Evolutionary conservation across 2,329 filamentous ascomycete species (phyloP), one percentile per base, ranked within the genome.

Genomic region (Aureobasidium zeae): DNA sequence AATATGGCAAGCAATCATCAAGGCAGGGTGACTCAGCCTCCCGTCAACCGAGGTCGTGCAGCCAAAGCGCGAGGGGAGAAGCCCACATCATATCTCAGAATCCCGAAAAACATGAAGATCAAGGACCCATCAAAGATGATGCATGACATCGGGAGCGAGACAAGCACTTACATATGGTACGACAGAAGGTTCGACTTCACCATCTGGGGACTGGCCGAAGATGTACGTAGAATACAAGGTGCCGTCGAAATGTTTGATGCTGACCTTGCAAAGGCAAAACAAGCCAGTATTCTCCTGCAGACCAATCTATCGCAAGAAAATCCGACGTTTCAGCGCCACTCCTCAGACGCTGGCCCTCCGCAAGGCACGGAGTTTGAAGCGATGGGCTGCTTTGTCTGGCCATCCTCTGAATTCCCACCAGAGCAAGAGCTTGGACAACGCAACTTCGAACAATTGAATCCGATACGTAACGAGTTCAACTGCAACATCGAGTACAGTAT

Each of bases 361-460:
- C 21, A 19, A 5, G 39, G 34, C 34, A 22, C 30, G 6, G 13
- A n/a, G 1, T 43, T 43, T 4, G 30, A 43, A 26, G 21, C 39
- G 19, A 43, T 34, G 30, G 39, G 39, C 4, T 33, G n/a, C 7
- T 70, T 71, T 39, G 52, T 65, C 15, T 72, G 69, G 70, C 69
- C 69, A 3, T 48, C 53, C 1, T 55, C 64, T 22, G 66, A 70
- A 5, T 62, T 64, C 25, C 54, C 60, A 0, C 53, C 68, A 2
- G 54, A 61, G 10, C 58, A 65, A 9, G 54, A 62, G 9, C 56
- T 73, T 10, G 69, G 68, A 15, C 21, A 30, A 1, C 43, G 49
- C 8, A 60, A 62, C 25, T 57, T 64, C 7, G 67, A 72, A 50
- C 59, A 57, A 4, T 57, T 73, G 3, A 70, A 73, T 49, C 49